Percentiles rank a stretch among this genome's conserved stretches.
phyloP scores from a whole-genome alignment of 2,329 filamentous ascomycete genomes.

The Cercospora sojina region DNA sequence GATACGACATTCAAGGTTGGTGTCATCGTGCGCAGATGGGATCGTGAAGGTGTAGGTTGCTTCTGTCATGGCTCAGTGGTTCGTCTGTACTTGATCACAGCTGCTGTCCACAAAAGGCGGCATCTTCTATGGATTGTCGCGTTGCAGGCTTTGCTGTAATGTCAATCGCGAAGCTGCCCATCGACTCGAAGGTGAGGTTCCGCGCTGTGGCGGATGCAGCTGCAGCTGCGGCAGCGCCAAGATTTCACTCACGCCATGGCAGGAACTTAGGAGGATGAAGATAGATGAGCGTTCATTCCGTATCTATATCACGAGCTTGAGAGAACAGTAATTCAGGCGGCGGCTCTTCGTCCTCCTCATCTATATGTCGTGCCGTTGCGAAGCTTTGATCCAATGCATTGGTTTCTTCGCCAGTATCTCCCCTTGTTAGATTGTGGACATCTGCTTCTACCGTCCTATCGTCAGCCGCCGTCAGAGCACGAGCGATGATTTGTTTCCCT shows the following conservation, averaged over 20 bases:
- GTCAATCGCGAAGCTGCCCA: background rate
- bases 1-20: conserved; percentile 74
- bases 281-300: conserved; percentile 13
- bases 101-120: background rate
- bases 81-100: background rate
- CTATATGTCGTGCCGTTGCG: conserved; percentile 32
- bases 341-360: conserved; percentile 45
- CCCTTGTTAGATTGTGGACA: conserved; percentile 10
- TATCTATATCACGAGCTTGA: conserved; percentile 40
- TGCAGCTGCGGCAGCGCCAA: background rate
- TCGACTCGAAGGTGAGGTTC: background rate
- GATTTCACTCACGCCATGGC: background rate
- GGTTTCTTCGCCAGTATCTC: conserved; percentile 32
- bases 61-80: conserved; percentile 10
- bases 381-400: conserved; percentile 38
- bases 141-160: background rate
- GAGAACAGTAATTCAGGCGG: conserved; percentile 53
- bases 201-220: background rate
- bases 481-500: conserved; percentile 57
- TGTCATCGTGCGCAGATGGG: conserved; percentile 79
- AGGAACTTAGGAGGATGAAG: background rate
- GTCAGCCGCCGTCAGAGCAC: conserved; percentile 33
- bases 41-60: conserved; percentile 61
- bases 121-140: background rate
- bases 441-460: conserved; percentile 9